Evolutionary conservation across 2,329 filamentous ascomycete genomes (phyloP).

Genomic region (Colletotrichum sp.): DNA sequence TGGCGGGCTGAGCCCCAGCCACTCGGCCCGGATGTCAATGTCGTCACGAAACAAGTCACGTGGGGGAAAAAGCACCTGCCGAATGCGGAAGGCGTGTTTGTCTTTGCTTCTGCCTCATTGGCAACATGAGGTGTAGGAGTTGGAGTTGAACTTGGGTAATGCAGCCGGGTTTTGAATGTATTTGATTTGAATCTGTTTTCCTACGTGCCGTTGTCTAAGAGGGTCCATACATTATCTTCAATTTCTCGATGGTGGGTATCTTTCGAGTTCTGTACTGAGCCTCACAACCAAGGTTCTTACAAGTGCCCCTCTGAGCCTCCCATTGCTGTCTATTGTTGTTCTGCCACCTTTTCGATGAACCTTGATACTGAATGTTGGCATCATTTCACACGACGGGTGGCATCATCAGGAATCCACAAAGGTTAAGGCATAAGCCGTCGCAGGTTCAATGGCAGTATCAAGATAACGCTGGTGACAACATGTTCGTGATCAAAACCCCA

Average conservation of each 20-base stretch:
- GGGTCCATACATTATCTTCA: neutral
- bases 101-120: neutral
- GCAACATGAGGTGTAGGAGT: neutral
- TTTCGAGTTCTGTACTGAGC: too few species aligned
- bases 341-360: neutral
- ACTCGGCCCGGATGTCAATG: slow-evolving; percentile 3
- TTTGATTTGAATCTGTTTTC: neutral
- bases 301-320: neutral
- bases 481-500: too few species aligned
- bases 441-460: too few species aligned
- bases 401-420: neutral
- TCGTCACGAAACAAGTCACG: slow-evolving; percentile 11
- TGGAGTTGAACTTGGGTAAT: neutral
- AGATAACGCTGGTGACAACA: too few species aligned
- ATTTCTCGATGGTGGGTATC: too few species aligned
- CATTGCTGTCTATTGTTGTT: neutral
- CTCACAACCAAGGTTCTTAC: neutral
- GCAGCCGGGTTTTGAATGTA: neutral
- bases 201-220: neutral
- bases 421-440: neutral
- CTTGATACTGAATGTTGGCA: accelerated
- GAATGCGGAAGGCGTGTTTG: neutral
- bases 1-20: neutral
- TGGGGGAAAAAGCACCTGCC: neutral
- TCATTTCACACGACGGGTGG: accelerated